Evolutionary conservation across 2,329 filamentous ascomycete species (phyloP).

Genomic region (Ophiostoma tasmaniense): DNA sequence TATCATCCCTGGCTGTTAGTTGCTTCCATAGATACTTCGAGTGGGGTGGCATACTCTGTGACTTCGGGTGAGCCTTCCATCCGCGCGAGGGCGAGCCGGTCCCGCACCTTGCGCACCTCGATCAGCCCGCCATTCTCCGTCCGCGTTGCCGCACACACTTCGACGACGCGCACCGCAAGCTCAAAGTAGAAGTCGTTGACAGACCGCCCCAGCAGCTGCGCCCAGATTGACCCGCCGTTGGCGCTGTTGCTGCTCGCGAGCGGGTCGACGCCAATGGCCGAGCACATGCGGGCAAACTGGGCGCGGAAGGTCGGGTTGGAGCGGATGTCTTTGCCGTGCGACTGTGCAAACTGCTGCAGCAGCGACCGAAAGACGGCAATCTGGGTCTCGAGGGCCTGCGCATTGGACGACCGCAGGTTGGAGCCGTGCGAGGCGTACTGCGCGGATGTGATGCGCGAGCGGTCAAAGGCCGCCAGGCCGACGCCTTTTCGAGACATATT

Average conservation of each 20-base stretch:
- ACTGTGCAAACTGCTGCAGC: slow-evolving; percentile 88
- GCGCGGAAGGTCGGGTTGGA: slow-evolving; percentile 91
- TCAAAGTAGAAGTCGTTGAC: slow-evolving; percentile 99
- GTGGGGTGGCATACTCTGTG: slow-evolving; percentile 51
- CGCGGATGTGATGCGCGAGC: slow-evolving; percentile 72
- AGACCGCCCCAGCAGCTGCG: slow-evolving; percentile 78
- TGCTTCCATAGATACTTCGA: not conserved
- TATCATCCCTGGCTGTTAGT: slow-evolving; percentile 62
- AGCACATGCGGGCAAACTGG: slow-evolving; percentile 97
- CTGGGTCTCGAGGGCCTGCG: slow-evolving; percentile 80
- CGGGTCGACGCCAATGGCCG: slow-evolving; percentile 92
- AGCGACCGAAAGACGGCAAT: slow-evolving; percentile 93
- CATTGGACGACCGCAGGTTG: slow-evolving; percentile 74
- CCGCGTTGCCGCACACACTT: slow-evolving; percentile 78
- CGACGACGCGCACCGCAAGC: slow-evolving; percentile 88
- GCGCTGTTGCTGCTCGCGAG: slow-evolving; percentile 57
- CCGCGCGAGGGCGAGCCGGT: slow-evolving; percentile 62
- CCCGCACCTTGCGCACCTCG: slow-evolving; percentile 69
- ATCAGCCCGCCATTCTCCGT: slow-evolving; percentile 90
- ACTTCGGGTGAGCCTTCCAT: slow-evolving; percentile 72
- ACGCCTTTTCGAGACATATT: slow-evolving; percentile 72
- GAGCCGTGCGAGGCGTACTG: slow-evolving; percentile 88
- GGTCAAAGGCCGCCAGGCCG: slow-evolving; percentile 82
- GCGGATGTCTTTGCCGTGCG: slow-evolving; percentile 91
- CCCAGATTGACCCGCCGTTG: slow-evolving; percentile 68